Percentiles rank a stretch among this genome's conserved stretches.
phyloP scores from a whole-genome alignment of 2,329 filamentous ascomycete species.

The Aspergillus brasiliensis region DNA sequence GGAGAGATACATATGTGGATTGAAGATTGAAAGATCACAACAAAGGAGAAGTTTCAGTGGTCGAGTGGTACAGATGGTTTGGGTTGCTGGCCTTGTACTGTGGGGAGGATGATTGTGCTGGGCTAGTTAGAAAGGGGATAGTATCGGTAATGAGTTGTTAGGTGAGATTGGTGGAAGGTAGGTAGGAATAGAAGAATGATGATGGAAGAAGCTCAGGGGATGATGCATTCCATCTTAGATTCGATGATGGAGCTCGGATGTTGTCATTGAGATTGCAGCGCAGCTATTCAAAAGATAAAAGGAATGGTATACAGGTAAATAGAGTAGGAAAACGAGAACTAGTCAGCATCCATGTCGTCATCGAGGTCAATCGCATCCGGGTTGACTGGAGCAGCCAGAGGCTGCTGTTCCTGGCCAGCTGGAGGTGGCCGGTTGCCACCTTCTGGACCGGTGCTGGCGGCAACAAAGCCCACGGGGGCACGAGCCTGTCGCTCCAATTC shows the following conservation, averaged over 20 bases:
- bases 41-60: too few relatives aligned
- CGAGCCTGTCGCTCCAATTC: conserved; percentile 84
- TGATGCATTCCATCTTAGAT: not conserved
- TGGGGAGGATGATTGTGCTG: too few relatives aligned
- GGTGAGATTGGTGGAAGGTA: too few relatives aligned
- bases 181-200: not conserved
- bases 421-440: conserved; percentile 57
- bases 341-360: conserved; percentile 52
- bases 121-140: too few relatives aligned
- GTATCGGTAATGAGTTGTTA: too few relatives aligned
- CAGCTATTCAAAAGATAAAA: conserved; percentile 10
- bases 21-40: too few relatives aligned
- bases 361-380: conserved; percentile 86
- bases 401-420: conserved; percentile 28
- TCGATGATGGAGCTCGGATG: not conserved
- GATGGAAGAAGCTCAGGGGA: not conserved
- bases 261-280: not conserved
- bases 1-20: too few relatives aligned
- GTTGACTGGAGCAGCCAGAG: conserved; percentile 57
- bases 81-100: too few relatives aligned
- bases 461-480: conserved; percentile 87
- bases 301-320: conserved; percentile 3
- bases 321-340: conserved; percentile 3
- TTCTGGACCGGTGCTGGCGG: conserved; percentile 74
- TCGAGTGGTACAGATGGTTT: too few relatives aligned